These are phyloP conservation scores for Micractinium sp. DNA, from an alignment of 139 green algal species.

Conservation along the genomic window DNA sequence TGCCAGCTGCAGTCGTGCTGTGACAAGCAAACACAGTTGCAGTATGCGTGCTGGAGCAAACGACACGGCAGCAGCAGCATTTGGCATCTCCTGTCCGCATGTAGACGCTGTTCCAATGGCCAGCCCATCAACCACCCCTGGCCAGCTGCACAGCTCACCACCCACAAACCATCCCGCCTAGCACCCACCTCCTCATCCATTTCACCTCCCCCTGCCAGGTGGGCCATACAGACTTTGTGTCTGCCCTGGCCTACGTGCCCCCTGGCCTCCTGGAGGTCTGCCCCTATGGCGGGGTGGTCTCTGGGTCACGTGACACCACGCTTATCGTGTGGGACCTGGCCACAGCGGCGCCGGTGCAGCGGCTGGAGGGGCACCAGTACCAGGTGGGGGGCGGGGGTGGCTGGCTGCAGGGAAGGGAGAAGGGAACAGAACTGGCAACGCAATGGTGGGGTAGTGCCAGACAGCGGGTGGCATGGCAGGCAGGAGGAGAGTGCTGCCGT, in stretches of 20 bases:
- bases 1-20: no score
- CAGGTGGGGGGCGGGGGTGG: no score
- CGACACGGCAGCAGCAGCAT: not conserved
- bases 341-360: slow-evolving; percentile 40
- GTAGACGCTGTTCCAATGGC: not conserved
- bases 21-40: no score
- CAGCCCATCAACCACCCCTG: not conserved
- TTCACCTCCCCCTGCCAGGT: slow-evolving; percentile 43
- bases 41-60: no score
- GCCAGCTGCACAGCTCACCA: no score
- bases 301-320: slow-evolving; percentile 82
- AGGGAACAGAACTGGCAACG: not conserved
- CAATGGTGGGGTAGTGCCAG: not conserved
- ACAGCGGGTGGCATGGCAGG: no score
- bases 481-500: no score
- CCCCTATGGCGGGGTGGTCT: slow-evolving; percentile 68
- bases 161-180: no score
- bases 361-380: slow-evolving; percentile 81
- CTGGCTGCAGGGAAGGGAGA: not conserved
- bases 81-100: not conserved
- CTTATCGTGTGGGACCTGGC: slow-evolving; percentile 87
- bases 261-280: slow-evolving; percentile 30
- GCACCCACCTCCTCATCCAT: not conserved
- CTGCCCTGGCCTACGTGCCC: slow-evolving; percentile 66
- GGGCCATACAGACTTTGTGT: slow-evolving; percentile 89